Conservation (phyloP, 192 early-diverging fungal species). For the Linnemannia schmuckeri region DNA sequence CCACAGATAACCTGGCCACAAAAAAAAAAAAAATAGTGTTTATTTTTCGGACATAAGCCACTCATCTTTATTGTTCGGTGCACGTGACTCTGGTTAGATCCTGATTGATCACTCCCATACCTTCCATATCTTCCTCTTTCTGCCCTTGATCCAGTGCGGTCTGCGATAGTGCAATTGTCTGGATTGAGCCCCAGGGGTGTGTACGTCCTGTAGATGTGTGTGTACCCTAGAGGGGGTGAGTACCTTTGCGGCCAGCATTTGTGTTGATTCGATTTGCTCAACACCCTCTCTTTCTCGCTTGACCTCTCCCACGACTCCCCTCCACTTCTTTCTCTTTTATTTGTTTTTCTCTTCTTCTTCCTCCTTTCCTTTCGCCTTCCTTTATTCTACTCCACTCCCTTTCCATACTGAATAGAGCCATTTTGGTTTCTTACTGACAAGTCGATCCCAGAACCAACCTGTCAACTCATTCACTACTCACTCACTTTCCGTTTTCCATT, state of each 20-base stretch:
- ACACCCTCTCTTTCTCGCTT: background rate
- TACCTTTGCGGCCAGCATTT: background rate
- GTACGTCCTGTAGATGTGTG: background rate
- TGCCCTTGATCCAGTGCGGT: too few species aligned
- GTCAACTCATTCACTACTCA: background rate
- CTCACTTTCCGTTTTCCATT: background rate
- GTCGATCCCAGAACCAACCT: background rate
- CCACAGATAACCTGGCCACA: too few species aligned
- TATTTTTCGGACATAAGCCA: constrained; percentile 1
- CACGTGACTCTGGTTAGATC: background rate
- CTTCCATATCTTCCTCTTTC: too few species aligned
- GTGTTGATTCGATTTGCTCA: background rate
- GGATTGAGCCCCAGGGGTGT: background rate
- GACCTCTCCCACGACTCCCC: background rate
- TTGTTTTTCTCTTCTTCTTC: background rate
- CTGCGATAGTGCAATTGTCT: too few species aligned
- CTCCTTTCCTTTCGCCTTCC: background rate
- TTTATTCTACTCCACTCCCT: background rate
- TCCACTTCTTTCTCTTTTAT: constrained; percentile 2
- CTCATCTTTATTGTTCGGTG: background rate
- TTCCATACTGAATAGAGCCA: background rate
- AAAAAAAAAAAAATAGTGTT: constrained; percentile 4
- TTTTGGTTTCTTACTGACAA: constrained; percentile 2
- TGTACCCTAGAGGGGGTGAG: background rate
- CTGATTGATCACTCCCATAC: too few species aligned